phyloP scores from a whole-genome alignment of 805 yeast genomes.

The Candida michaelii region DNA sequence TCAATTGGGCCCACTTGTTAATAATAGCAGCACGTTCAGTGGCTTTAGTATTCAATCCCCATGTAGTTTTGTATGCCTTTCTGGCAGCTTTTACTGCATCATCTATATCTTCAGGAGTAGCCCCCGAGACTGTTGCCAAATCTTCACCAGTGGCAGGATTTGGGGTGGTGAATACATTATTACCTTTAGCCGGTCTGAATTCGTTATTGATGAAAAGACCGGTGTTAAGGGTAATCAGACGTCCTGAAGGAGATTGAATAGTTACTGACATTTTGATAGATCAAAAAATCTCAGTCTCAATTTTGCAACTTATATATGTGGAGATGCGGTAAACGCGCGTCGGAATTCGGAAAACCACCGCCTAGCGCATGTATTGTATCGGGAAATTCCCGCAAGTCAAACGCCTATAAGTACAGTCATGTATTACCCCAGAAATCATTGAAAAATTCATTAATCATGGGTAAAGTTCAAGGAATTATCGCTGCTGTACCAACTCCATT shows the following conservation, averaged over 20 bases:
- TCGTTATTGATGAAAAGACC: slow-evolving; percentile 56
- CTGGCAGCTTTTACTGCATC: slow-evolving; percentile 53
- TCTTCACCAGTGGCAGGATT: slow-evolving; percentile 57
- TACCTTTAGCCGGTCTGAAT: slow-evolving; percentile 39
- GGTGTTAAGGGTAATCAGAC: slow-evolving; percentile 16
- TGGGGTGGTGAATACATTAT: slow-evolving; percentile 40
- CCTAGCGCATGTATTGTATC: too few species aligned
- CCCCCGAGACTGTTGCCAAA: slow-evolving; percentile 52
- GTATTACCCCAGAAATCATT: background rate
- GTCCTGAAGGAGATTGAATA: slow-evolving; percentile 13
- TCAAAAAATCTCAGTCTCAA: background rate
- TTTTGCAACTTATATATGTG: background rate
- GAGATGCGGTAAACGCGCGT: too few species aligned
- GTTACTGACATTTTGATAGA: slow-evolving; percentile 10
- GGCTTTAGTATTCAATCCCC: slow-evolving; percentile 51
- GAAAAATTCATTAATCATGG: slow-evolving; percentile 7
- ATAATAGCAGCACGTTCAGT: slow-evolving; percentile 46
- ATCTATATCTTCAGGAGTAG: slow-evolving; percentile 52
- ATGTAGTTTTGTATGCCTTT: slow-evolving; percentile 40
- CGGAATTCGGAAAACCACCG: too few species aligned
- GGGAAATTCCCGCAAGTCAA: too few species aligned
- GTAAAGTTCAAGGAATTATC: slow-evolving; percentile 14
- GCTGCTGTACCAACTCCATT: slow-evolving; percentile 19
- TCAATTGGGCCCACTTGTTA: slow-evolving; percentile 49
- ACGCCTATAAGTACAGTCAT: background rate